phyloP scores from a whole-genome alignment of 139 green algal species.

The Coccomyxa sp. region DNA sequence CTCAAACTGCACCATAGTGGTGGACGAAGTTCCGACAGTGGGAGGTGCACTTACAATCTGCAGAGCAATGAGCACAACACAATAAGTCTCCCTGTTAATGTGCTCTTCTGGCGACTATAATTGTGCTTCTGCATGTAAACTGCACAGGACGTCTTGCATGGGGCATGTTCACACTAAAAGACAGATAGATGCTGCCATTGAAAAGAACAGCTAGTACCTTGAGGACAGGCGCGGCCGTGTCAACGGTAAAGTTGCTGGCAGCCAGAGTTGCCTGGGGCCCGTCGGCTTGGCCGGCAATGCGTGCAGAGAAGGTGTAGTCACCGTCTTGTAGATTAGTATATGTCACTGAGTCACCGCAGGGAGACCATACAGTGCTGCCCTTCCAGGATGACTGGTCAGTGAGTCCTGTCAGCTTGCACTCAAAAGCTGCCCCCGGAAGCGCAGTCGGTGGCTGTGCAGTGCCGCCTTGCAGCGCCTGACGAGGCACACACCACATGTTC shows the following conservation, averaged over 20 bases:
- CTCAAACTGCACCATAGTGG: not conserved
- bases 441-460: not conserved
- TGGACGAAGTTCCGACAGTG: not conserved
- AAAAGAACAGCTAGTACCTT: not conserved
- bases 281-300: not conserved
- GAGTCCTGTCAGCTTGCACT: not conserved
- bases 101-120: not conserved
- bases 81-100: not conserved
- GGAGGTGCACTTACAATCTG: not conserved
- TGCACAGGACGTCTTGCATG: not conserved
- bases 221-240: not conserved
- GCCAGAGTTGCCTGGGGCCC: not conserved
- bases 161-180: not conserved
- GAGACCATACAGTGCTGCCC: not conserved
- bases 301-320: not conserved
- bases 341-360: not conserved
- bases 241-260: not conserved
- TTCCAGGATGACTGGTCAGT: not conserved
- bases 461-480: not conserved
- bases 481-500: not conserved
- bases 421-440: not conserved
- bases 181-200: not conserved
- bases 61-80: not conserved
- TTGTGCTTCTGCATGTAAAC: not conserved
- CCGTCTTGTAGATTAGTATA: not conserved